Evolutionary conservation across 352 stramenopile genomes (phyloP).

Genomic region (Phytophthora constricta): DNA sequence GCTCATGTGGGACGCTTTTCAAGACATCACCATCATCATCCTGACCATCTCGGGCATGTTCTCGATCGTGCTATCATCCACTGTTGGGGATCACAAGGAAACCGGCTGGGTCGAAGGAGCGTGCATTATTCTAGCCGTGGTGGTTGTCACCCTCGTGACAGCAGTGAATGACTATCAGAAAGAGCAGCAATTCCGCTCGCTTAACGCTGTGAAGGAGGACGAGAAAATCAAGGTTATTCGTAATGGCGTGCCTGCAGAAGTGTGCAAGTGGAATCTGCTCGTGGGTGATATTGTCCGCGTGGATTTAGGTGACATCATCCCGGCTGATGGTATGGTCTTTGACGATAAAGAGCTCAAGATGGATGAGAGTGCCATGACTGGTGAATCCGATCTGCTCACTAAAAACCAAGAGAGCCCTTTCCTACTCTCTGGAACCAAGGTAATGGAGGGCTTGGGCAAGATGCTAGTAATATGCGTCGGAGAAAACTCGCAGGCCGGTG

Average conservation of each 20-base stretch:
- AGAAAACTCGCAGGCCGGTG: constrained; percentile 84
- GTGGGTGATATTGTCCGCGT: constrained; percentile 93
- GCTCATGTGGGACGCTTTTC: constrained; percentile 84
- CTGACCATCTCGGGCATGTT: constrained; percentile 87
- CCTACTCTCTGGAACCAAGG: constrained; percentile 88
- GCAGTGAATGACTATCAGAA: constrained; percentile 97
- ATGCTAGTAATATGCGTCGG: constrained; percentile 87
- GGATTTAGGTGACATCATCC: constrained; percentile 93
- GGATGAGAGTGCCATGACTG: constrained; percentile 96
- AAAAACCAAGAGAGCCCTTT: constrained; percentile 90
- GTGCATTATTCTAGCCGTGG: constrained; percentile 94
- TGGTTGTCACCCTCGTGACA: constrained; percentile 95
- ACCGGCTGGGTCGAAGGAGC: constrained; percentile 95
- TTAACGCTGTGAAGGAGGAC: constrained; percentile 91
- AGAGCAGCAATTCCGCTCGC: constrained; percentile 88
- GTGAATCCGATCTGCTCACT: constrained; percentile 93
- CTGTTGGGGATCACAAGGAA: constrained; percentile 77
- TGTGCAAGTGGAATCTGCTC: constrained; percentile 75
- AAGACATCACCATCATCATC: constrained; percentile 92
- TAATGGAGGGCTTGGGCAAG: constrained; percentile 78
- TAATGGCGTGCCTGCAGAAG: constrained; percentile 66
- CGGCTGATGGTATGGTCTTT: constrained; percentile 94
- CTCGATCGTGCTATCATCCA: constrained; percentile 84
- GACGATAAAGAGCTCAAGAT: constrained; percentile 93
- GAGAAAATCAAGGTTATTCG: constrained; percentile 86